Evolutionary conservation across 2,329 filamentous ascomycete species (phyloP).

Genomic region (Alternaria consortialis): DNA sequence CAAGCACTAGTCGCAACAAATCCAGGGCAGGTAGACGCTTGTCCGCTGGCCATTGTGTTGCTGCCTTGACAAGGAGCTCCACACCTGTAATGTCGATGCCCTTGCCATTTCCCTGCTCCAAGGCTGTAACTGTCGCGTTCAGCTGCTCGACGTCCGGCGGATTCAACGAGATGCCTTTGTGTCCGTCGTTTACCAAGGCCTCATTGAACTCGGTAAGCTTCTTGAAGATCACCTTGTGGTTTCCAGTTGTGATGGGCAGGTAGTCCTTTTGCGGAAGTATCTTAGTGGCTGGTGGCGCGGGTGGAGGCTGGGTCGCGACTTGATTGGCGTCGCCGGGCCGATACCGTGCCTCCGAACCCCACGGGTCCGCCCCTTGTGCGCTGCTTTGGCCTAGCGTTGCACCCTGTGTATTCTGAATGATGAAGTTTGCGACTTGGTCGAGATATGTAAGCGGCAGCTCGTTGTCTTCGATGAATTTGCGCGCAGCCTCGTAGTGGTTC

Average conservation of each 20-base stretch:
- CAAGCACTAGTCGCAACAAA: conserved; percentile 82
- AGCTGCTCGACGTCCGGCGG: conserved; percentile 74
- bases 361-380: conserved; percentile 70
- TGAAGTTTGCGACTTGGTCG: conserved; percentile 92
- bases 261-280: conserved; percentile 82
- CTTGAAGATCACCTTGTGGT: conserved; percentile 74
- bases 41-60: conserved; percentile 80
- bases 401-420: conserved; percentile 87
- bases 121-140: conserved; percentile 66
- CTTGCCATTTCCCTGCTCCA: conserved; percentile 63
- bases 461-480: conserved; percentile 89
- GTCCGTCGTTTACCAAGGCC: conserved; percentile 73
- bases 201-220: conserved; percentile 81
- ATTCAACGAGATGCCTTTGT: conserved; percentile 78
- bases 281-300: conserved; percentile 60
- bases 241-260: conserved; percentile 78
- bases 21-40: conserved; percentile 87
- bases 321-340: conserved; percentile 71
- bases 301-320: conserved; percentile 41
- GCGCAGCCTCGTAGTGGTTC: conserved; percentile 90
- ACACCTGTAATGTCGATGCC: conserved; percentile 62
- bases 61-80: conserved; percentile 73
- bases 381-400: conserved; percentile 75
- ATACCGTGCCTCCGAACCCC: conserved; percentile 80
- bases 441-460: conserved; percentile 87